Evolutionary conservation across 768 basidiomycete species (phyloP).

Genomic region (Lentinula raphanica): DNA sequence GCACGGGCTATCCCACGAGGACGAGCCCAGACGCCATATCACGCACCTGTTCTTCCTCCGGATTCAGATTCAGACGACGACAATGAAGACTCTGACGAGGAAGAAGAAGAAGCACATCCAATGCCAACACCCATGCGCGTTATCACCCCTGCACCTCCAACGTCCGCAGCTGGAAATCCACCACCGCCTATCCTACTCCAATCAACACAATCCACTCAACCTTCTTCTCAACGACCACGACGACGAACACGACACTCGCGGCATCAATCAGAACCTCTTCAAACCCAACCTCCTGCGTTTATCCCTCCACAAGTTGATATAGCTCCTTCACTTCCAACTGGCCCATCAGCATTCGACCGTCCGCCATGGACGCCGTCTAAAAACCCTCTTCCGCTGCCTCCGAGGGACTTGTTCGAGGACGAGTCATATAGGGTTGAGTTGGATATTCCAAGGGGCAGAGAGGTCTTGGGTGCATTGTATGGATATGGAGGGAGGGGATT

Average conservation of each 20-base stretch:
- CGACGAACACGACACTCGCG: no score
- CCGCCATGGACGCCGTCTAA: conserved; percentile 15
- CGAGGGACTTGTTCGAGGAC: conserved; percentile 52
- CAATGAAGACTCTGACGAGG: not conserved
- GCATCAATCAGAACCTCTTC: not conserved
- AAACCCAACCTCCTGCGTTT: no score
- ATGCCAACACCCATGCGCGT: not conserved
- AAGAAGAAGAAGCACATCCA: not conserved
- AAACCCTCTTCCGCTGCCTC: conserved; percentile 65
- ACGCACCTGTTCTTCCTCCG: not conserved
- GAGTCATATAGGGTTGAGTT: conserved; percentile 55
- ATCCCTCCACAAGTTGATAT: conserved; percentile 18
- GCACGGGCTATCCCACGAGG: not conserved
- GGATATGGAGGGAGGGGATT: conserved; percentile 8
- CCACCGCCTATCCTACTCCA: no score
- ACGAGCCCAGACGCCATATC: conserved; percentile 8
- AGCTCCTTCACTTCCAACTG: conserved; percentile 27
- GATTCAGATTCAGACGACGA: no score
- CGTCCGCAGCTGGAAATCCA: no score
- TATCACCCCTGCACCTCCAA: not conserved
- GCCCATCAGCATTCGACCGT: conserved; percentile 24
- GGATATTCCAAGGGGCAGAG: conserved; percentile 43
- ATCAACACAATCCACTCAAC: no score
- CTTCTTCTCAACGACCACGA: no score
- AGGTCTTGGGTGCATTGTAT: conserved; percentile 30